Evolutionary conservation across 2,329 filamentous ascomycete species (phyloP), one percentile per base, ranked within the genome.

Genomic region (Pestalotiopsis sp.): DNA sequence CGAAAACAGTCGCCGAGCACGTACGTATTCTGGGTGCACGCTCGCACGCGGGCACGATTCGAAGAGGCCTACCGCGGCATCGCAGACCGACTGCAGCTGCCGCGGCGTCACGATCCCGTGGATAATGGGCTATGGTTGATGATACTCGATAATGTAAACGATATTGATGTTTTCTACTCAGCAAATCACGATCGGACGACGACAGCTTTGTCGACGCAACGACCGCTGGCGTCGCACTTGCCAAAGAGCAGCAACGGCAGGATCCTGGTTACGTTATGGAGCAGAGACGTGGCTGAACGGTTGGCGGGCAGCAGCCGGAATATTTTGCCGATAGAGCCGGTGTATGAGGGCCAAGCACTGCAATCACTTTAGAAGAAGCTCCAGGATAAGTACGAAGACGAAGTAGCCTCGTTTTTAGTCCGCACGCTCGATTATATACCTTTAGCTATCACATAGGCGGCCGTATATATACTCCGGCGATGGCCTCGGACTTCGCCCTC

Each of bases 61-160:
- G 72, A 77, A 12, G 71, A 81, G 59, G 72, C 72, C 0, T 81
- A 78, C n/a, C 23, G 68, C 36, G 59, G 49, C 0, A 81, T 82
- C n/a, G 79, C 79, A 0, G 68, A 76, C 17, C n/a, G 68, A 1
- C 73, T 76, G 38, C 71, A 74, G 1, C 72, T 82, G 0, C 59
- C 71, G 1, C 74, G 74, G 0, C 69, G 76, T 3, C 66, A 79
- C 3, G 67, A 55, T 23, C 14, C 14, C 7, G 17, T n/a, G n/a
- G n/a, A n/a, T n/a, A n/a, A n/a, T n/a, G n/a, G n/a, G n/a, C n/a
- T n/a, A n/a, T n/a, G n/a, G n/a, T n/a, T n/a, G n/a, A n/a, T n/a
- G 41, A 70, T 82, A 58, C 72, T 83, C 23, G 79, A 83, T 55
- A 81, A 78, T 69, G 79, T 76, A 52, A 79, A 82, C 68, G 73